Base-by-base conservation (phyloP, 2,329 filamentous ascomycete species). In the Magnaporthales sp. region DNA sequence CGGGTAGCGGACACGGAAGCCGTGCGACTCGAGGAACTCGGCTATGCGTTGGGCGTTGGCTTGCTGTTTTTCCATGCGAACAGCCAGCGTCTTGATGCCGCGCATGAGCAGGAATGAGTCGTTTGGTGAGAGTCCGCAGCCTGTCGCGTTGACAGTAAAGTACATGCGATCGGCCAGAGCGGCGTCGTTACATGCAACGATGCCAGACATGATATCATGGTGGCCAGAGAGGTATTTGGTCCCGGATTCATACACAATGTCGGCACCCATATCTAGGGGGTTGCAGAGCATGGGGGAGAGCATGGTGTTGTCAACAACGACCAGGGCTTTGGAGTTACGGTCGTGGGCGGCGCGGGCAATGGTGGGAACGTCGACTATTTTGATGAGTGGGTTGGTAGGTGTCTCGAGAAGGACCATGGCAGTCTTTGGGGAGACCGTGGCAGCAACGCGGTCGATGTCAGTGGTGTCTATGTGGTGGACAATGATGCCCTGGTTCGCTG, bases 51-150 rank as follows among this genome's bases (percentile, higher is more conserved):
- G 91, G 0, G 96, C 93, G 73, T 96, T 99, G 67, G 89, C 81
- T 78, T 99, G 95, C 78, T 99, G 96, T 81, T 96, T 96, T 76
- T 99, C 95, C 93, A 99, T 97, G 73, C 95, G 93, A 66, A 99
- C 95, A 69, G 93, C 93, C 7, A 99, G 84, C 0, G 95, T 99
- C 82, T 99, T 99, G 77, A 99, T 88, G 22, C 95, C 95, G 67
- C 95, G 88, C 84, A 99, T 92, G 54, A 99, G 87, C 51, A 99
- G 85, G 86, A 96, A 99, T 0, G 92, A 94, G 78, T 99, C 95
- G 75, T 98, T 97, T 4, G 96, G 95, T 2, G 93, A 91, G 7
- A 99, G 84, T 10, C 95, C 95, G 75, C 95, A 98, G 60, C 95
- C 95, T 0, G 93, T 97, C 0, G 93, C 89, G 77, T 99, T 99